These are phyloP conservation scores for Clavispora fructus DNA, from an alignment of 805 yeast genomes.

Conservation along the genomic window DNA sequence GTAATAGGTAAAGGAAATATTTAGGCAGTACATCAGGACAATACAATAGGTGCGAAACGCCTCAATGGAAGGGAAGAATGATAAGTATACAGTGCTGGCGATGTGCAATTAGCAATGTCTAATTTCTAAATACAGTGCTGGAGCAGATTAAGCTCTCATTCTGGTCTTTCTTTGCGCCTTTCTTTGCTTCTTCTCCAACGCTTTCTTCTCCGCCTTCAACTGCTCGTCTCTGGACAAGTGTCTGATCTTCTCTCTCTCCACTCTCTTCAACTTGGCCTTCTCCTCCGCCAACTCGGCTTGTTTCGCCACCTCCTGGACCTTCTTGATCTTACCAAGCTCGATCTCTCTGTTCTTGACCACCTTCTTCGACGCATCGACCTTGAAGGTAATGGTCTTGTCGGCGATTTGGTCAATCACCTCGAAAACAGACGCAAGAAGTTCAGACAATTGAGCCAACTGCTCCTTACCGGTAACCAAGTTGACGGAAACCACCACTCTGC, in stretches of 20 bases:
- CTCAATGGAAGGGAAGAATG: no score
- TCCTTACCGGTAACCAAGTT: constrained; percentile 44
- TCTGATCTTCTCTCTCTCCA: constrained; percentile 53
- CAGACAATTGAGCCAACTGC: constrained; percentile 46
- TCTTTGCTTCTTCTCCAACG: constrained; percentile 75
- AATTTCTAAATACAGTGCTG: not conserved
- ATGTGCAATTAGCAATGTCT: not conserved
- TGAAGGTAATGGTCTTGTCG: constrained; percentile 46
- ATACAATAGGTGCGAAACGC: no score
- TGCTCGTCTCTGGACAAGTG: constrained; percentile 72
- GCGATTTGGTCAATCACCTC: constrained; percentile 56
- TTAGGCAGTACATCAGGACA: no score
- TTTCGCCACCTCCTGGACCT: constrained; percentile 57
- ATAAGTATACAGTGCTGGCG: not conserved
- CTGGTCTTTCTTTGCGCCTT: constrained; percentile 63
- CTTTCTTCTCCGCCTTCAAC: constrained; percentile 71
- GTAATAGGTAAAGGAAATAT: no score
- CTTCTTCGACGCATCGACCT: constrained; percentile 73
- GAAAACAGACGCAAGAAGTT: constrained; percentile 52
- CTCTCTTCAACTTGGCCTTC: constrained; percentile 64
- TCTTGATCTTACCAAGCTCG: constrained; percentile 66
- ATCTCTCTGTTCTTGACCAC: constrained; percentile 69
- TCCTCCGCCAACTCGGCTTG: constrained; percentile 67
- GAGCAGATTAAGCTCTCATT: constrained; percentile 23
- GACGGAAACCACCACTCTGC: constrained; percentile 53